phyloP scores from a whole-genome alignment of 2,329 filamentous ascomycete genomes.

The Acephala macrosclerotiorum region DNA sequence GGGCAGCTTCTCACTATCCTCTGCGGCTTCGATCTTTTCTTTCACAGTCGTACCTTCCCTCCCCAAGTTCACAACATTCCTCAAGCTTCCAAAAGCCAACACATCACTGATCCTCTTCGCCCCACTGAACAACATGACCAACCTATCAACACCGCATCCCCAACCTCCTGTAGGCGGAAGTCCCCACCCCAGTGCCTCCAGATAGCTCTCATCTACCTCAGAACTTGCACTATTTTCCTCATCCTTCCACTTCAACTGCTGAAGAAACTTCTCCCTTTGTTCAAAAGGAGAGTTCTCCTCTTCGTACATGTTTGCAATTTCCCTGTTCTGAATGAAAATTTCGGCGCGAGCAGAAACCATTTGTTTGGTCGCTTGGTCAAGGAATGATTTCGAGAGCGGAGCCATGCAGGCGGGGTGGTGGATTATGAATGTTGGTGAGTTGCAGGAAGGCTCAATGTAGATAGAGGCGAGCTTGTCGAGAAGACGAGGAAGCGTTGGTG shows the following conservation, averaged over 20 bases:
- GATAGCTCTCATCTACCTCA: slow-evolving; percentile 70
- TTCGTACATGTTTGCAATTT: slow-evolving; percentile 97
- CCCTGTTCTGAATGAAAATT: slow-evolving; percentile 80
- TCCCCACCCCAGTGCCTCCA: slow-evolving; percentile 85
- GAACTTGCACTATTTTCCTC: slow-evolving; percentile 41
- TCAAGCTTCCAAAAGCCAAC: slow-evolving; percentile 85
- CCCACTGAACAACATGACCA: slow-evolving; percentile 90
- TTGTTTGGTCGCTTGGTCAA: slow-evolving; percentile 75
- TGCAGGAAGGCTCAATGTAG: slow-evolving; percentile 81
- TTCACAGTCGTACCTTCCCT: slow-evolving; percentile 2
- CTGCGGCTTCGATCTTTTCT: slow-evolving; percentile 3
- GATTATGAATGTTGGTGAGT: slow-evolving; percentile 81
- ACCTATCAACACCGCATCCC: slow-evolving; percentile 90
- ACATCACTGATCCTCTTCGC: slow-evolving; percentile 83
- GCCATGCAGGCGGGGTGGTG: slow-evolving; percentile 92
- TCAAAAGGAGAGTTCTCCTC: slow-evolving; percentile 94
- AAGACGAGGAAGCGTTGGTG: slow-evolving; percentile 69
- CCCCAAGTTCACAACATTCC: slow-evolving; percentile 64
- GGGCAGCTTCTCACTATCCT: neutral
- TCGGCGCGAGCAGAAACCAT: slow-evolving; percentile 82
- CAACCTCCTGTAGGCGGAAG: slow-evolving; percentile 96
- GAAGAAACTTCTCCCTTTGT: slow-evolving; percentile 83
- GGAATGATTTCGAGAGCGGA: slow-evolving; percentile 87
- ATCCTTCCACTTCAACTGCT: slow-evolving; percentile 55
- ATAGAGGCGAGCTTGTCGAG: slow-evolving; percentile 80